Percentiles rank a stretch among this genome's conserved stretches.
phyloP scores from a whole-genome alignment of 1,284 basidiomycete species.

The Puccinia horiana region DNA sequence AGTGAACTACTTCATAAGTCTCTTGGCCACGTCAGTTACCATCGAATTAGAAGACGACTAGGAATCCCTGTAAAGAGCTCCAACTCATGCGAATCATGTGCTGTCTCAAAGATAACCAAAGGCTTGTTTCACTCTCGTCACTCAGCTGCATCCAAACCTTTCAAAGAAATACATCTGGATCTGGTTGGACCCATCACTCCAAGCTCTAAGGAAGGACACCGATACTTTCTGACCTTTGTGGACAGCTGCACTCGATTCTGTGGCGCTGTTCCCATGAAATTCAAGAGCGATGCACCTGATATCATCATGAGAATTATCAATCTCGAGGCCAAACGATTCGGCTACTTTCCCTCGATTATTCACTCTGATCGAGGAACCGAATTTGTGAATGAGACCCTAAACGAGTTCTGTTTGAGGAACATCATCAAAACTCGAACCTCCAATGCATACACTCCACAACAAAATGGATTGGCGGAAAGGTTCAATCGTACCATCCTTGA shows the following conservation, averaged over 20 bases:
- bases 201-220: background rate
- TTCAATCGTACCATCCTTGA: no score
- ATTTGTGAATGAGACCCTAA: no score
- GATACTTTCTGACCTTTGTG: background rate
- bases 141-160: background rate
- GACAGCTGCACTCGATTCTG: background rate
- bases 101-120: background rate
- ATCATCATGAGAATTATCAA: no score
- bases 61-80: background rate
- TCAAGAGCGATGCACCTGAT: no score
- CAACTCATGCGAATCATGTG: background rate
- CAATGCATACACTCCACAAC: no score
- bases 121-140: background rate
- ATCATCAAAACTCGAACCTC: no score
- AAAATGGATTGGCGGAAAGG: no score
- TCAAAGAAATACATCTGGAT: background rate
- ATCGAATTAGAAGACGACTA: background rate
- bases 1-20: background rate
- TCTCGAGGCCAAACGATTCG: no score
- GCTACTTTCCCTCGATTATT: no score
- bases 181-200: background rate
- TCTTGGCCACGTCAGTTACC: constrained; percentile 6
- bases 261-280: no score
- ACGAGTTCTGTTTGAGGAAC: no score
- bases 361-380: no score